Conservation (phyloP, 345 rosid genomes). For the Aurinia saxatilis region DNA sequence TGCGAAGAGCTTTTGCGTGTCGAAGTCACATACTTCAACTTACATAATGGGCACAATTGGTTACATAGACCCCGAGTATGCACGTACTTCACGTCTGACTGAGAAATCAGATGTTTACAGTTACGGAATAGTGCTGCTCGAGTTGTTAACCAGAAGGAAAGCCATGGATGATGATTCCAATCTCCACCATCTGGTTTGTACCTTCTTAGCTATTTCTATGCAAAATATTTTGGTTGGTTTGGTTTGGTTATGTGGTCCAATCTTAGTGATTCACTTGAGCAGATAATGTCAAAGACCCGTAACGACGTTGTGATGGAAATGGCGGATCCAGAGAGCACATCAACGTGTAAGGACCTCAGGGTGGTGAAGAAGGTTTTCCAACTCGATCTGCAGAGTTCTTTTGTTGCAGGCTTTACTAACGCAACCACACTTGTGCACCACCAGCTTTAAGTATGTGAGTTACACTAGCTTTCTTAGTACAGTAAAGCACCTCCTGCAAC, state of each 20-base stretch:
- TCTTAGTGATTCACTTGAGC: neutral
- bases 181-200: conserved; percentile 84
- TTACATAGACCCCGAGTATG: conserved; percentile 94
- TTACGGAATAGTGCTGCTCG: conserved; percentile 83
- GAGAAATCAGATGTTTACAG: conserved; percentile 98
- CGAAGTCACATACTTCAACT: conserved; percentile 82
- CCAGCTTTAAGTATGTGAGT: conserved; percentile 79
- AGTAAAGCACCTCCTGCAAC: conserved; percentile 56
- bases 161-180: conserved; percentile 90
- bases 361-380: conserved; percentile 87
- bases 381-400: no score
- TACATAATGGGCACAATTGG: conserved; percentile 94
- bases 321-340: conserved; percentile 64
- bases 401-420: no score
- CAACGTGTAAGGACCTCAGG: conserved; percentile 70
- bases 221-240: neutral
- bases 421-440: conserved; percentile 91
- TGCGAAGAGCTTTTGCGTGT: conserved; percentile 71
- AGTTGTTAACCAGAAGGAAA: conserved; percentile 78
- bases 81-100: conserved; percentile 86
- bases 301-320: conserved; percentile 85
- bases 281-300: conserved; percentile 83
- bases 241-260: neutral
- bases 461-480: conserved; percentile 77
- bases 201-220: neutral